Evolutionary conservation across 768 basidiomycete species (phyloP).

Genomic region (Suillus lakei): DNA sequence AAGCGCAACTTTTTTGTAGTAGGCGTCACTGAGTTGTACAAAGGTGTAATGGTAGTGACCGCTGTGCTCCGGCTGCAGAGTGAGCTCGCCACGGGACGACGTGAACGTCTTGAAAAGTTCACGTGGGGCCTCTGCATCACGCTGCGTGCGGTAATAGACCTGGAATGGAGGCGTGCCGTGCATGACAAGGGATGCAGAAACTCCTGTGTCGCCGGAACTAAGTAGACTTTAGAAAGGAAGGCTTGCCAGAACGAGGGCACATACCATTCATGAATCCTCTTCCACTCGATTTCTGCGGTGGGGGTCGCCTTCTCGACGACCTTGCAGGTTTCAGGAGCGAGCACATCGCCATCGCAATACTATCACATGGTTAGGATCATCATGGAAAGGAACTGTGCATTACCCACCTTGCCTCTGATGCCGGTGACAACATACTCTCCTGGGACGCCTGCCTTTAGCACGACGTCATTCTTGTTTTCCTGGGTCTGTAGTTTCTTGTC

Average conservation of each 20-base stretch:
- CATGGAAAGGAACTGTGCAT: neutral
- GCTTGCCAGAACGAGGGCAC: constrained; percentile 7
- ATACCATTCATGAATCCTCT: constrained; percentile 89
- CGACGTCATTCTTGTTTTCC: constrained; percentile 46
- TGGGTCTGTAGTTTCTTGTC: constrained; percentile 62
- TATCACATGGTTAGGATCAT: constrained; percentile 26
- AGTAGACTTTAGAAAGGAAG: constrained; percentile 9
- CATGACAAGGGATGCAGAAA: constrained; percentile 83
- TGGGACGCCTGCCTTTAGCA: constrained; percentile 58
- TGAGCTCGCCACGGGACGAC: constrained; percentile 78
- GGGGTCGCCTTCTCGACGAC: constrained; percentile 80
- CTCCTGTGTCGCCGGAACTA: constrained; percentile 91
- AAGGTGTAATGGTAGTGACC: constrained; percentile 90
- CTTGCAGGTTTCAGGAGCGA: constrained; percentile 80
- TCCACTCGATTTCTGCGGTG: constrained; percentile 86
- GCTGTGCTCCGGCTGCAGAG: constrained; percentile 84
- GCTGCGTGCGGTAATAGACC: constrained; percentile 77
- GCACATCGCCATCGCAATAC: constrained; percentile 82
- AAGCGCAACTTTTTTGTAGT: constrained; percentile 80
- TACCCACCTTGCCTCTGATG: constrained; percentile 68
- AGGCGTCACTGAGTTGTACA: constrained; percentile 75
- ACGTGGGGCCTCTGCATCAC: constrained; percentile 65
- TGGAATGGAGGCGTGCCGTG: constrained; percentile 91
- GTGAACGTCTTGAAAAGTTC: constrained; percentile 65
- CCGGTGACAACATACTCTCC: constrained; percentile 79